Conservation (phyloP, 352 stramenopile genomes). For the Globisporangium rhizosaccharum region DNA sequence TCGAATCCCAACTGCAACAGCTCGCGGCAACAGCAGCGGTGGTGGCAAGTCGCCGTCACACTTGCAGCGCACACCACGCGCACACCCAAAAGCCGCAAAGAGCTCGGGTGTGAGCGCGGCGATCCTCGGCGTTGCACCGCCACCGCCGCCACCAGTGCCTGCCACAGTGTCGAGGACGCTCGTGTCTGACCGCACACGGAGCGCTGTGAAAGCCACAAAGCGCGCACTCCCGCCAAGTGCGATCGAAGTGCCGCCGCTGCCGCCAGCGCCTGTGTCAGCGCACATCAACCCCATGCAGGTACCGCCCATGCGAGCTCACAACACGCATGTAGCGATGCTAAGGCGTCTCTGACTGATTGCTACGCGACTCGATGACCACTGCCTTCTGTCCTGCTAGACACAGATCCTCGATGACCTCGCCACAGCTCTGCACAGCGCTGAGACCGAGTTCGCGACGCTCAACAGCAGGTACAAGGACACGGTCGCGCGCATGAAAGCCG, state of each 20-base stretch:
- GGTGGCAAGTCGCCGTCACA: not conserved
- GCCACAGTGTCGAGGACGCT: slow-evolving; percentile 3
- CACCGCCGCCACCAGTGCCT: not conserved
- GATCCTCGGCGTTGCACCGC: slow-evolving; percentile 13
- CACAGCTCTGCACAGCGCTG: slow-evolving; percentile 26
- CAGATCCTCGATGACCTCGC: slow-evolving; percentile 61
- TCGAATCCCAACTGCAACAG: slow-evolving; percentile 3
- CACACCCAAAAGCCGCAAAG: not conserved
- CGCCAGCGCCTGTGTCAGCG: slow-evolving; percentile 17
- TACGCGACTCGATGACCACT: not conserved
- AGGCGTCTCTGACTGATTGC: not conserved
- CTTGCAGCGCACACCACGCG: not conserved
- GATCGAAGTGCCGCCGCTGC: slow-evolving; percentile 33
- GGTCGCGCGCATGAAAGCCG: slow-evolving; percentile 32
- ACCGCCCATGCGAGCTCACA: not conserved
- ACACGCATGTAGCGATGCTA: not conserved
- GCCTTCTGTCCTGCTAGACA: slow-evolving; percentile 14
- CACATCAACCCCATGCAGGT: slow-evolving; percentile 58
- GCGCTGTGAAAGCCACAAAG: not conserved
- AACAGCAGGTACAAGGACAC: slow-evolving; percentile 37
- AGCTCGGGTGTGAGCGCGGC: slow-evolving; percentile 3
- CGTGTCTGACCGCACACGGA: slow-evolving; percentile 8
- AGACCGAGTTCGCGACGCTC: slow-evolving; percentile 42
- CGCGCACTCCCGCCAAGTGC: slow-evolving; percentile 22
- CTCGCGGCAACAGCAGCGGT: not conserved